These are phyloP conservation scores for Typha latifolia DNA, from an alignment of 176 grass and related monocot genomes.

Conservation along the genomic window DNA sequence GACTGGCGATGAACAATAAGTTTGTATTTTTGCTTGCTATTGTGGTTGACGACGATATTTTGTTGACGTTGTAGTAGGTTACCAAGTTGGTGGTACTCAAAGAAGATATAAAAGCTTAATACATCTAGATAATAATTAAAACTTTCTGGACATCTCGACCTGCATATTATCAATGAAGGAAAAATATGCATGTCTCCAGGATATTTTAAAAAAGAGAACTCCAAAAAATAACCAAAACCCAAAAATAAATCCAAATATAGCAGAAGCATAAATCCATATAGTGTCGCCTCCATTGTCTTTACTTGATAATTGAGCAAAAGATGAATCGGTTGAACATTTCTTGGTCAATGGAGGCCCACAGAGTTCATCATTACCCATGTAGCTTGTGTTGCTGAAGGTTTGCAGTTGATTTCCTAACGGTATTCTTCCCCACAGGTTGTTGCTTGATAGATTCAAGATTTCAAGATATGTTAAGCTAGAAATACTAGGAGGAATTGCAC, in stretches of 20 bases:
- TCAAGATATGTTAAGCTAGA: constrained; percentile 6
- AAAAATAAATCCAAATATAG: constrained; percentile 33
- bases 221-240: constrained; percentile 55
- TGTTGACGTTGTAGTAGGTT: no score
- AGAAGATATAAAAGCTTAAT: no score
- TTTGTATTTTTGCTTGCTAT: no score
- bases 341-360: constrained; percentile 39
- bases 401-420: constrained; percentile 48
- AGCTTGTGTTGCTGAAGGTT: constrained; percentile 34
- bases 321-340: constrained; percentile 9
- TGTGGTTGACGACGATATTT: no score
- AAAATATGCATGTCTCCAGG: constrained; percentile 27
- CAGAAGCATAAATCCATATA: constrained; percentile 30
- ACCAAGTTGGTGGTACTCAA: no score
- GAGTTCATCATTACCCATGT: constrained; percentile 43
- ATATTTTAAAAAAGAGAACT: constrained; percentile 23
- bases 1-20: no score
- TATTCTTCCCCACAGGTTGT: constrained; percentile 14
- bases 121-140: no score
- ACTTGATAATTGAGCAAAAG: neutral
- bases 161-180: constrained; percentile 37
- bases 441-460: constrained; percentile 34
- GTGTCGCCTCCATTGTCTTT: constrained; percentile 1
- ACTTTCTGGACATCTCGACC: constrained; percentile 16
- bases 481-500: constrained; percentile 35